Evolutionary conservation across 164 flowering plant species (phyloP).

Genomic region (Aristolochia californica): DNA sequence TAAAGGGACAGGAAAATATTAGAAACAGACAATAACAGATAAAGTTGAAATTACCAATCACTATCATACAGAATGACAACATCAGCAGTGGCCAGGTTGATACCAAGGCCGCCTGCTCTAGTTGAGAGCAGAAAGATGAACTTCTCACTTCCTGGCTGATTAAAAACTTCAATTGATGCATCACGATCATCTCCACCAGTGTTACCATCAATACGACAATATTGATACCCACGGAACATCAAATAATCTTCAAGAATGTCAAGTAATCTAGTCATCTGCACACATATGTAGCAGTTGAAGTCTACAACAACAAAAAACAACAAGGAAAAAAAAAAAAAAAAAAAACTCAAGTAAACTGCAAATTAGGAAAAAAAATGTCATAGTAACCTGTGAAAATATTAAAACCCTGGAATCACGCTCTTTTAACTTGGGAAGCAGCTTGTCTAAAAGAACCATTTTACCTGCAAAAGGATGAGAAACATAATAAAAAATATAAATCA

Average conservation of each 20-base stretch:
- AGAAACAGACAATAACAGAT: constrained; percentile 2
- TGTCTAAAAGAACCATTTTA: constrained; percentile 97
- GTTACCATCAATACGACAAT: constrained; percentile 98
- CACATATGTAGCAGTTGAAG: not conserved
- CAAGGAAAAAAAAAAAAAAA: no score
- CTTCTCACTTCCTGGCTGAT: constrained; percentile 94
- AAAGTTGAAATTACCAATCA: constrained; percentile 59
- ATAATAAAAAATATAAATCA: not conserved
- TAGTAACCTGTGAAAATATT: constrained; percentile 88
- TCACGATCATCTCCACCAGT: constrained; percentile 99
- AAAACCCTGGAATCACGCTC: constrained; percentile 96
- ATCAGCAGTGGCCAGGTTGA: constrained; percentile 99
- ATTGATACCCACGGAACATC: constrained; percentile 73
- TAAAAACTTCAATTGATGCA: constrained; percentile 91
- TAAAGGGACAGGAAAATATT: not conserved
- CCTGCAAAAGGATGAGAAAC: constrained; percentile 34
- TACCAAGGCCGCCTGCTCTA: constrained; percentile 99
- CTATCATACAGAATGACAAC: constrained; percentile 96
- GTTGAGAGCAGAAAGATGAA: constrained; percentile 90
- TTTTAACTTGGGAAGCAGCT: constrained; percentile 91
- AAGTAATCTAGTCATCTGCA: constrained; percentile 93
- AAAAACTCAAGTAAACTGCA: no score
- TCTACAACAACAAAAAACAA: no score
- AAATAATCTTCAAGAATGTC: constrained; percentile 96
- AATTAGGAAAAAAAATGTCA: not conserved